phyloP scores from a whole-genome alignment of 2,329 filamentous ascomycete genomes.

The Cladorrhinum sp. region DNA sequence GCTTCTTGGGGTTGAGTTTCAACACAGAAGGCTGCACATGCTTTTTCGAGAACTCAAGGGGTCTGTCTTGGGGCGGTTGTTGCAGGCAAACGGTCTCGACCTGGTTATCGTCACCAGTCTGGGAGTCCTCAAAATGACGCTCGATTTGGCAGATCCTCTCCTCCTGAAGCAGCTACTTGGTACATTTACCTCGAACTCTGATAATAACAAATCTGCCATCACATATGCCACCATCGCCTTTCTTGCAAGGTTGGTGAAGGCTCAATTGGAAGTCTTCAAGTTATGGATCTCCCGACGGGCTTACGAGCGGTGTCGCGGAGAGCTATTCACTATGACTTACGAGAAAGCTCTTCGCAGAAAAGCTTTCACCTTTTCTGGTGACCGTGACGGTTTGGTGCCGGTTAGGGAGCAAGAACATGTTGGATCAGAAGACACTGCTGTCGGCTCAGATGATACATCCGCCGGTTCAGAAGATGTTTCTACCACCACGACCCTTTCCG shows the following conservation, averaged over 20 bases:
- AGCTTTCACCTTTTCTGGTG: conserved; percentile 41
- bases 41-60: conserved; percentile 71
- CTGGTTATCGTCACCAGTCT: conserved; percentile 65
- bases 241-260: conserved; percentile 55
- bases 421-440: too few species aligned
- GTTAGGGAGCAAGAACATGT: conserved; percentile 3
- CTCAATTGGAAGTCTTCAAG: conserved; percentile 65
- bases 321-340: conserved; percentile 81
- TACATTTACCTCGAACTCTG: conserved; percentile 56
- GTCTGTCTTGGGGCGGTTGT: conserved; percentile 65
- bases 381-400: neutral
- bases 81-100: conserved; percentile 77
- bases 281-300: conserved; percentile 81
- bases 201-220: conserved; percentile 54
- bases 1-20: conserved; percentile 75
- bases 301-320: conserved; percentile 80
- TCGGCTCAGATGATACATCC: too few species aligned
- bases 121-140: conserved; percentile 58
- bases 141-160: conserved; percentile 59
- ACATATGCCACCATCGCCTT: conserved; percentile 65
- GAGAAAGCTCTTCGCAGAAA: conserved; percentile 73
- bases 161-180: conserved; percentile 69
- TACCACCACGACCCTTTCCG: conserved; percentile 23
- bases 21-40: conserved; percentile 71
- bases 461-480: conserved; percentile 12